Percentiles rank a stretch among this genome's conserved stretches.
phyloP scores from a whole-genome alignment of 2,329 filamentous ascomycete genomes.

The Penicillium sp. region DNA sequence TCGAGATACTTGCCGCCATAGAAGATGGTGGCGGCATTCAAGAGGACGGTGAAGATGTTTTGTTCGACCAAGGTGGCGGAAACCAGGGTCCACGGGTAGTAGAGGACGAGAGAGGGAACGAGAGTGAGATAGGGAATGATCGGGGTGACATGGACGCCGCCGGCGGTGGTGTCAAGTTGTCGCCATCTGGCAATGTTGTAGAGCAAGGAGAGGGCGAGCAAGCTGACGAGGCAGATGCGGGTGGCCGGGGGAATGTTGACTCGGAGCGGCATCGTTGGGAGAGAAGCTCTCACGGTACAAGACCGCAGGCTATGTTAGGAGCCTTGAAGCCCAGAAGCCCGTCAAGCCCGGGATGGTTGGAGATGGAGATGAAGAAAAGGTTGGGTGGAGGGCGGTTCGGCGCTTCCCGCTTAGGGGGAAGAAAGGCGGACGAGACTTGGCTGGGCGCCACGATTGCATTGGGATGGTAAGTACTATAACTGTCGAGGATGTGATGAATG shows the following conservation, averaged over 20 bases:
- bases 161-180: slow-evolving; percentile 65
- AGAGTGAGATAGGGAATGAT: slow-evolving; percentile 82
- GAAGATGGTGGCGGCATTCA: slow-evolving; percentile 76
- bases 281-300: slow-evolving; percentile 28
- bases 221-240: slow-evolving; percentile 70
- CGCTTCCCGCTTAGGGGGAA: neutral
- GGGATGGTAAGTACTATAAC: too few species aligned
- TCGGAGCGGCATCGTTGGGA: slow-evolving; percentile 66
- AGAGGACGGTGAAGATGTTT: slow-evolving; percentile 80
- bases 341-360: slow-evolving; percentile 1
- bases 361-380: slow-evolving; percentile 8
- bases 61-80: slow-evolving; percentile 86
- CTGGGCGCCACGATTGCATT: too few species aligned
- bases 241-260: slow-evolving; percentile 93
- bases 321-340: neutral
- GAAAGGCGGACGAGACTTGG: too few species aligned
- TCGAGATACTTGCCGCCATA: slow-evolving; percentile 94
- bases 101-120: slow-evolving; percentile 75
- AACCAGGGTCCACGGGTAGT: slow-evolving; percentile 91
- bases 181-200: slow-evolving; percentile 61
- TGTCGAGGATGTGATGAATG: too few species aligned
- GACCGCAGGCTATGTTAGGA: slow-evolving; percentile 15
- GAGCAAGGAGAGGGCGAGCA: slow-evolving; percentile 75
- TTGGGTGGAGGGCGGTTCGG: neutral
- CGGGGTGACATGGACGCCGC: slow-evolving; percentile 48